These are phyloP conservation scores for Casuarina glauca DNA, from an alignment of 306 rosid genomes.

Conservation along the genomic window DNA sequence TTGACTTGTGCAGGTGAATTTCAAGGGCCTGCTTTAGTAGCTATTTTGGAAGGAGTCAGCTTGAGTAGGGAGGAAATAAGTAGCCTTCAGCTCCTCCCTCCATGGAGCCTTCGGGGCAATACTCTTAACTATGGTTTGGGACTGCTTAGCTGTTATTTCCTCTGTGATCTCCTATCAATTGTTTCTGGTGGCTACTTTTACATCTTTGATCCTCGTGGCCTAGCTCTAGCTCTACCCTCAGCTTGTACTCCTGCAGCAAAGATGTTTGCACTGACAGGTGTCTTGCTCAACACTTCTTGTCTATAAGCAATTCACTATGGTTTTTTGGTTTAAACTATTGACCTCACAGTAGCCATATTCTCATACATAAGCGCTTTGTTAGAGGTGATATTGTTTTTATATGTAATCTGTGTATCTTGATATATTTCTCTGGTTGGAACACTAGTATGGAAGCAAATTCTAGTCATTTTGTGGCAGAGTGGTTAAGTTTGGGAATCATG, in stretches of 20 bases:
- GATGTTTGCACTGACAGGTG: conserved; percentile 86
- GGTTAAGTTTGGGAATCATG: not conserved
- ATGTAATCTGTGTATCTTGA: not conserved
- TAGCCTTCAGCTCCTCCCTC: conserved; percentile 91
- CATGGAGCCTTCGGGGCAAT: conserved; percentile 86
- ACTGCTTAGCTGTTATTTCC: conserved; percentile 73
- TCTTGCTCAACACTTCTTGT: conserved; percentile 7
- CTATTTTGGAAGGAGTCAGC: conserved; percentile 79
- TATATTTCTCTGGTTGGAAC: no score
- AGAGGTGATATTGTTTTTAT: not conserved
- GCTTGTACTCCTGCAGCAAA: conserved; percentile 71
- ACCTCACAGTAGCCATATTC: not conserved
- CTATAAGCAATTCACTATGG: not conserved
- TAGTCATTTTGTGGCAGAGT: not conserved
- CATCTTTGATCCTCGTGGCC: conserved; percentile 90
- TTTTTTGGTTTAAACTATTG: not conserved
- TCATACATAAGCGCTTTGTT: not conserved
- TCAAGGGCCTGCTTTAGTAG: conserved; percentile 97
- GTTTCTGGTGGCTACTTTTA: conserved; percentile 86
- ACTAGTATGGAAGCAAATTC: no score
- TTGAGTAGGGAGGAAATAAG: conserved; percentile 90
- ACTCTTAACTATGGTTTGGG: conserved; percentile 91
- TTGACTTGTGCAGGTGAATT: conserved; percentile 67
- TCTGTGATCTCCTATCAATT: conserved; percentile 79
- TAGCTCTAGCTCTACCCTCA: conserved; percentile 70